phyloP scores from a whole-genome alignment of 306 rosid genomes.

The Fragaria vesca region DNA sequence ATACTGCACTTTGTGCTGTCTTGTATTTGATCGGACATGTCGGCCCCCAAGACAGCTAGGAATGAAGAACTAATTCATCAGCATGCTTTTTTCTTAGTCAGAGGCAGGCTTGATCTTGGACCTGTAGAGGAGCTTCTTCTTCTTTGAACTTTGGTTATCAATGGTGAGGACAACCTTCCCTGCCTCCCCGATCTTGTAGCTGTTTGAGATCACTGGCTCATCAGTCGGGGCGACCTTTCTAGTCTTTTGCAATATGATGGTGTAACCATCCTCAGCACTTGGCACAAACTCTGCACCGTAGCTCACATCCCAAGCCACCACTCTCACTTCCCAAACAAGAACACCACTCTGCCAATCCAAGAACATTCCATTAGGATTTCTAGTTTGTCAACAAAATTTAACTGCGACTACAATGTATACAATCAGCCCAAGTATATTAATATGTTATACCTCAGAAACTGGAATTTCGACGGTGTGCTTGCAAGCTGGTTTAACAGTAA shows the following conservation, averaged over 20 bases:
- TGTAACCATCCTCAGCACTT: slow-evolving; percentile 63
- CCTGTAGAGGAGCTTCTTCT: slow-evolving; percentile 94
- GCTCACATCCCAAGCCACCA: slow-evolving; percentile 81
- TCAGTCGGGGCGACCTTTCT: slow-evolving; percentile 60
- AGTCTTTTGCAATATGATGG: slow-evolving; percentile 74
- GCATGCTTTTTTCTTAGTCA: slow-evolving; percentile 22
- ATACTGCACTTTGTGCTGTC: slow-evolving; percentile 12
- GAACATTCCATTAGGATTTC: neutral
- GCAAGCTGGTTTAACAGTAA: slow-evolving; percentile 64
- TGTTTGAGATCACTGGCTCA: slow-evolving; percentile 61
- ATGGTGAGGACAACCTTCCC: slow-evolving; percentile 80
- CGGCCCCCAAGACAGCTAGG: slow-evolving; percentile 13
- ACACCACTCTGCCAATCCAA: slow-evolving; percentile 42
- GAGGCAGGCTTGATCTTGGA: slow-evolving; percentile 67
- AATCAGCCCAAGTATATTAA: neutral
- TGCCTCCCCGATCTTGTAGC: slow-evolving; percentile 67
- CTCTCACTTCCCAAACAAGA: slow-evolving; percentile 82
- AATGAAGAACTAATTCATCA: neutral
- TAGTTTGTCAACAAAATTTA: neutral
- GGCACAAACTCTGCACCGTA: slow-evolving; percentile 92
- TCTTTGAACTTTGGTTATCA: slow-evolving; percentile 83
- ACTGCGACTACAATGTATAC: neutral
- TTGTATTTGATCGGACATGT: slow-evolving; percentile 6
- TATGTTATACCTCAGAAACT: slow-evolving; percentile 55
- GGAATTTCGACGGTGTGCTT: slow-evolving; percentile 71